Evolutionary conservation across 768 basidiomycete genomes (phyloP).

Genomic region (Guyanaporus albipodus): DNA sequence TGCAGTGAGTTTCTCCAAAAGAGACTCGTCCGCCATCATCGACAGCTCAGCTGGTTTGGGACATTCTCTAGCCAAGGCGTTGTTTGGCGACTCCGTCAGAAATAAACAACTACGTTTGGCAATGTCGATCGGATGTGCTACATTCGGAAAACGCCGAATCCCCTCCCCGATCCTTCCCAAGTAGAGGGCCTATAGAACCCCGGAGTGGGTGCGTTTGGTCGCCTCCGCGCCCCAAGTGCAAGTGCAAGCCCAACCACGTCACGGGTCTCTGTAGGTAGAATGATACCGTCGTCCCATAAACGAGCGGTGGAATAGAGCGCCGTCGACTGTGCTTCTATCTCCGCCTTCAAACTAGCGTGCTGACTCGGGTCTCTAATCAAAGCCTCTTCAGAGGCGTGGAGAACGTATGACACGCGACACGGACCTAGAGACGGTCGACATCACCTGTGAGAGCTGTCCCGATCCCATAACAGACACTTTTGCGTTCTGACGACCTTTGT

Average conservation of each 20-base stretch:
- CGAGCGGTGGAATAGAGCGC: constrained; percentile 86
- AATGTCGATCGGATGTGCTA: constrained; percentile 34
- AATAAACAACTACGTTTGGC: constrained; percentile 27
- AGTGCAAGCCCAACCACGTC: constrained; percentile 87
- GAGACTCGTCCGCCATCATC: constrained; percentile 22
- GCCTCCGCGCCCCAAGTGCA: constrained; percentile 61
- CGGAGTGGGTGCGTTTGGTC: constrained; percentile 13
- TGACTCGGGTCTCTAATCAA: constrained; percentile 68
- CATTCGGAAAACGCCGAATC: constrained; percentile 93
- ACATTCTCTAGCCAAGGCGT: not conserved
- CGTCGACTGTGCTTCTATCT: constrained; percentile 87
- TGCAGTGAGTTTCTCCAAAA: constrained; percentile 44
- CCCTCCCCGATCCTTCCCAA: constrained; percentile 67
- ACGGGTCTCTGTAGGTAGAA: constrained; percentile 83
- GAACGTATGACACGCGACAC: constrained; percentile 13
- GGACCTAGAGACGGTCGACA: constrained; percentile 84
- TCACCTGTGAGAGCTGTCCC: constrained; percentile 88
- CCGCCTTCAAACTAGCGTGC: constrained; percentile 66
- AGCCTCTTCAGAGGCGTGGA: not conserved
- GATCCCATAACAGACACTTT: constrained; percentile 96
- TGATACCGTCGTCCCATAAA: constrained; percentile 94
- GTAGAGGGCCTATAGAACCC: constrained; percentile 30
- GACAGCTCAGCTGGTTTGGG: too few species aligned
- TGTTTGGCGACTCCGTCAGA: constrained; percentile 23
- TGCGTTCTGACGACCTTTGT: constrained; percentile 55